phyloP scores from a whole-genome alignment of 2,329 filamentous ascomycete genomes.

The Botrytis fabae region DNA sequence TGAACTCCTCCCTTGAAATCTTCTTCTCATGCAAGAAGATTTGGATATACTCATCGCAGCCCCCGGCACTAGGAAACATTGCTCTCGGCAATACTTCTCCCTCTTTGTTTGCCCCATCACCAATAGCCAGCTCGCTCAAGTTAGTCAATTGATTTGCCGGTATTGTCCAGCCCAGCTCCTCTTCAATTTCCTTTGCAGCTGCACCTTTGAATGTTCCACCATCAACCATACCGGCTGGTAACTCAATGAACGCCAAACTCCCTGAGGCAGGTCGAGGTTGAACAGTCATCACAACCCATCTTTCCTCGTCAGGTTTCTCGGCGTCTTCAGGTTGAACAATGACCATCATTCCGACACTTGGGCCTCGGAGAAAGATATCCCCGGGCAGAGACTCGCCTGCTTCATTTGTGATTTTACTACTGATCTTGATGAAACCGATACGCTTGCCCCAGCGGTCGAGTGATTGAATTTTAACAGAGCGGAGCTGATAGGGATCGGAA shows the following conservation, averaged over 20 bases:
- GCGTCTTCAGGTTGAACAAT: slow-evolving; percentile 50
- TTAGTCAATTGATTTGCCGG: slow-evolving; percentile 50
- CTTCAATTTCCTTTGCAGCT: slow-evolving; percentile 60
- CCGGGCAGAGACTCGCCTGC: slow-evolving; percentile 54
- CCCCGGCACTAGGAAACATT: slow-evolving; percentile 59
- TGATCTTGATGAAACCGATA: slow-evolving; percentile 59
- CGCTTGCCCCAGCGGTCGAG: slow-evolving; percentile 53
- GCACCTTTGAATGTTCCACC: slow-evolving; percentile 56
- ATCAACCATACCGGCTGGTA: slow-evolving; percentile 62
- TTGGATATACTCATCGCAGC: slow-evolving; percentile 60
- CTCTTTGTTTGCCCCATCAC: slow-evolving; percentile 42
- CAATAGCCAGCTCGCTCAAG: slow-evolving; percentile 56
- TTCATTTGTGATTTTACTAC: slow-evolving; percentile 50
- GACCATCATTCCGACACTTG: slow-evolving; percentile 60
- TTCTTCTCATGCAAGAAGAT: slow-evolving; percentile 58
- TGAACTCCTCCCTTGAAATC: slow-evolving; percentile 51
- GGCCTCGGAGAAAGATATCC: slow-evolving; percentile 57
- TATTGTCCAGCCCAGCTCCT: slow-evolving; percentile 59
- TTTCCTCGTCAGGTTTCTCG: slow-evolving; percentile 44
- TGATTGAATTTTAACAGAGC: slow-evolving; percentile 53
- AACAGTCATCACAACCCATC: slow-evolving; percentile 59
- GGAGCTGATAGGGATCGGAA: slow-evolving; percentile 53
- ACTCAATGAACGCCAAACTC: slow-evolving; percentile 55
- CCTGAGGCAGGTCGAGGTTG: slow-evolving; percentile 59
- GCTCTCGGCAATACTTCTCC: slow-evolving; percentile 46